Evolutionary conservation across 192 early-diverging fungal genomes (phyloP), one percentile per base, ranked within the genome.

Genomic region (Bifiguratus adelaidae): DNA sequence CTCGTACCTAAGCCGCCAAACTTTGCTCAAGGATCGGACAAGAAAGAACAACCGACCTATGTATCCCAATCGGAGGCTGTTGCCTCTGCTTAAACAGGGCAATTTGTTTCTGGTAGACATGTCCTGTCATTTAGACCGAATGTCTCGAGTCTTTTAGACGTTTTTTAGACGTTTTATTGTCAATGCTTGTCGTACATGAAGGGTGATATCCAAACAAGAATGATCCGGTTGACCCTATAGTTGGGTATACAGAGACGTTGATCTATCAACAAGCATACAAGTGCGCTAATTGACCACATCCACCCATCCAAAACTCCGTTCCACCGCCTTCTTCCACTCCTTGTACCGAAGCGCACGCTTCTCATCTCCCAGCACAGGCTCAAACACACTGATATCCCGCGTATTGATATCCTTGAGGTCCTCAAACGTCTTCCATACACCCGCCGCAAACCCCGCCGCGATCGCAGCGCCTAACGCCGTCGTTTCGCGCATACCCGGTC

Each of bases 381-480:
- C 53, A 50, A 75, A 73, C 5, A 62, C 45, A 4, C 56, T 57
- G 11, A 57, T 48, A 38, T 66, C 67, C n/a, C 73, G 55, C 34
- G 46, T 61, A 56, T 74, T 64, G 46, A 87, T 67, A 16, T 65
- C 56, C 21, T 75, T 61, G 7, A 80, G 67, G 30, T 74, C 56
- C 57, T 46, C 45, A 42, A 74, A 53, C 55, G 55, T 44, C 40
- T 68, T 48, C 76, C 81, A 89, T 11, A 83, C 21, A 18, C 51
- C 51, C 7, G 53, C 51, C 16, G 57, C 57, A 22, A 53, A 35
- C 13, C 83, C 92, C 33, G 92, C 89, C 7, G 89, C 92, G 25
- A 92, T 78, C 0, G 92, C 92, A n/a, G 91, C 91, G 19, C 93
- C 93, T 19, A 97, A 65, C 0, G 91, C 93, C 3, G 93, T 97